Base-by-base conservation (phyloP, 176 grass and related monocot genomes). In the Elymus sibiricus region DNA sequence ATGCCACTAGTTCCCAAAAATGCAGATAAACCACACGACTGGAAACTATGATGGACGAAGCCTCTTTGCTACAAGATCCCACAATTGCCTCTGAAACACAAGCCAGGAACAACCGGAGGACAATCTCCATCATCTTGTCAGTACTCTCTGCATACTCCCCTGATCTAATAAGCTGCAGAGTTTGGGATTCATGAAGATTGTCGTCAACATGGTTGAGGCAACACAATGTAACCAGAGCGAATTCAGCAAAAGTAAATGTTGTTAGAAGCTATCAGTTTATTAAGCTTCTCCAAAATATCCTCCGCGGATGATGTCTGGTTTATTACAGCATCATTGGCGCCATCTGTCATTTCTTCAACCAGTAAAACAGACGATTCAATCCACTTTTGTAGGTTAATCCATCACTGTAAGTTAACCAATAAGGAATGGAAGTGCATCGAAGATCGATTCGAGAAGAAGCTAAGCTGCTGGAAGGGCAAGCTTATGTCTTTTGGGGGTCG, bases 1-100 rank as follows among this genome's bases (percentile, higher is more conserved):
- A 98, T 77, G 96, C 90, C 62, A 92, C 90, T 47, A 98, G 84
- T 83, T 89, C 86, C 93, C 96, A 98, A 89, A 98, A 98, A 80
- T 92, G 88, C 60, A 79, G 87, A 84, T 92, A 69, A 78, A 58
- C 61, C 86, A 89, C 78, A 28, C 93, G 90, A 90, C 86, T 84
- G 21, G 88, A 95, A 80, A 86, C 79, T 78, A 98, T 51, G 49
- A 95, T 40, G 53, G 85, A 88, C 28, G 96, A 92, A 84, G 88
- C 92, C 78, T 88, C 88, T 83, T 82, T 83, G 88, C 64, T 76
- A 38, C 53, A 86, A 71, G 90, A 94, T 68, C 78, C 87, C 47
- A 91, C 86, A 71, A 95, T 94, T 64, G 96, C 88, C 78, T 98
- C 96, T 67, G 89, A 85, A 89, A 82, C 88, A 83, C 93, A 86